These are phyloP conservation scores for Hyparrhenia diplandra DNA, from an alignment of 176 grass and related monocot genomes.

Conservation along the genomic window DNA sequence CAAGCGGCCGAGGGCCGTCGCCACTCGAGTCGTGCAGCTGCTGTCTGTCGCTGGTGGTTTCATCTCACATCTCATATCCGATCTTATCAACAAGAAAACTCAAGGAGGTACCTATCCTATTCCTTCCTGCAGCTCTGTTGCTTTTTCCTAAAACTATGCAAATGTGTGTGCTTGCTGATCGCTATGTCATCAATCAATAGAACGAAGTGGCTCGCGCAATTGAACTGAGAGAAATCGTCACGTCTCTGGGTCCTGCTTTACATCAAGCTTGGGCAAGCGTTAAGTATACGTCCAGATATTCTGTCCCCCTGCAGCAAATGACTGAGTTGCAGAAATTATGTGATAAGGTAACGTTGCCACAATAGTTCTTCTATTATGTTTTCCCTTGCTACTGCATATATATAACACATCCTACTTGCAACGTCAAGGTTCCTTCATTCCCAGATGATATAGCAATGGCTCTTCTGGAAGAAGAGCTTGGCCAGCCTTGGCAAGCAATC, in stretches of 20 bases:
- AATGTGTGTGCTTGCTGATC: background rate
- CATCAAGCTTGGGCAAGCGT: constrained; percentile 90
- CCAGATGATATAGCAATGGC: constrained; percentile 92
- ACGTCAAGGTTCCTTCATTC: constrained; percentile 78
- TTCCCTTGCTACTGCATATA: background rate
- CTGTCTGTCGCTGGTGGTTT: constrained; percentile 91
- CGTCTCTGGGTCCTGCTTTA: constrained; percentile 89
- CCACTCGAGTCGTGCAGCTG: constrained; percentile 72
- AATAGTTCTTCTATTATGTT: background rate
- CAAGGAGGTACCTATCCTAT: constrained; percentile 60
- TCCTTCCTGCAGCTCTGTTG: background rate
- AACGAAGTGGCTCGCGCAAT: constrained; percentile 90
- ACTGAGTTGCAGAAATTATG: constrained; percentile 89
- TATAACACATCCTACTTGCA: background rate
- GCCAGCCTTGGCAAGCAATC: constrained; percentile 74
- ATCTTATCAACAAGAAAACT: constrained; percentile 77
- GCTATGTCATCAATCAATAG: background rate
- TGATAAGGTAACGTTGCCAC: constrained; percentile 52
- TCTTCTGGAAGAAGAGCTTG: constrained; percentile 90
- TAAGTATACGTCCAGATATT: constrained; percentile 93
- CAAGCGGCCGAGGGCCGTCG: constrained; percentile 62
- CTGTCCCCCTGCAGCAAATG: constrained; percentile 94
- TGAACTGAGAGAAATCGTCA: constrained; percentile 92
- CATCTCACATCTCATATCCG: constrained; percentile 72
- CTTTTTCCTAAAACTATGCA: background rate